These are phyloP conservation scores for Colletotrichum caudatum DNA, from an alignment of 2,329 filamentous ascomycete genomes.

Conservation along the genomic window DNA sequence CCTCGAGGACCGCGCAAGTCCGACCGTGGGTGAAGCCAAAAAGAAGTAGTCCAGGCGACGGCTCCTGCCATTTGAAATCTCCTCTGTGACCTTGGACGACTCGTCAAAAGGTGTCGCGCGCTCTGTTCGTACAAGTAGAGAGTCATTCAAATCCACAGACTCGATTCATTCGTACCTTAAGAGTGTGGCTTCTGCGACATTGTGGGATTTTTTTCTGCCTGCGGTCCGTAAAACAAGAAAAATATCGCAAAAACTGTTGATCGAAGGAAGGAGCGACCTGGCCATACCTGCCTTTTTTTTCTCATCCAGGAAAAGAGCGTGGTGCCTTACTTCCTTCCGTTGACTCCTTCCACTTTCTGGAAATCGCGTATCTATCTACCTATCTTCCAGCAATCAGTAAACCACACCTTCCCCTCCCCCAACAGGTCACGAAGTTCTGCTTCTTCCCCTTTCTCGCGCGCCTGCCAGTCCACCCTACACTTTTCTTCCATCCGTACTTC, in stretches of 20 bases:
- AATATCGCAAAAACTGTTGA: constrained; percentile 18
- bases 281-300: constrained; percentile 20
- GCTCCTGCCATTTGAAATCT: constrained; percentile 40
- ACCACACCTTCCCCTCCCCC: constrained; percentile 6
- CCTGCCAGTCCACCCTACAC: constrained; percentile 12
- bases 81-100: constrained; percentile 39
- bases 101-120: constrained; percentile 38
- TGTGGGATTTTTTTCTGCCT: constrained; percentile 28
- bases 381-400: constrained; percentile 34
- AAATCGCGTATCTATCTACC: constrained; percentile 29
- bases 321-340: constrained; percentile 12
- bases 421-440: constrained; percentile 11
- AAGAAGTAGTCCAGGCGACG: constrained; percentile 35
- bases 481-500: constrained; percentile 31
- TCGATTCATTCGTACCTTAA: constrained; percentile 38
- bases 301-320: constrained; percentile 9
- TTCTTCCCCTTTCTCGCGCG: constrained; percentile 15
- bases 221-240: constrained; percentile 36
- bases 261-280: constrained; percentile 28
- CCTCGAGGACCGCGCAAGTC: constrained; percentile 24
- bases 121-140: constrained; percentile 40
- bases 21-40: constrained; percentile 40
- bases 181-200: constrained; percentile 34
- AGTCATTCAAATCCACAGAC: constrained; percentile 30
- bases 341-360: constrained; percentile 29